Base-by-base conservation (phyloP, 306 rosid genomes). In the Cucurbita ficifolia region DNA sequence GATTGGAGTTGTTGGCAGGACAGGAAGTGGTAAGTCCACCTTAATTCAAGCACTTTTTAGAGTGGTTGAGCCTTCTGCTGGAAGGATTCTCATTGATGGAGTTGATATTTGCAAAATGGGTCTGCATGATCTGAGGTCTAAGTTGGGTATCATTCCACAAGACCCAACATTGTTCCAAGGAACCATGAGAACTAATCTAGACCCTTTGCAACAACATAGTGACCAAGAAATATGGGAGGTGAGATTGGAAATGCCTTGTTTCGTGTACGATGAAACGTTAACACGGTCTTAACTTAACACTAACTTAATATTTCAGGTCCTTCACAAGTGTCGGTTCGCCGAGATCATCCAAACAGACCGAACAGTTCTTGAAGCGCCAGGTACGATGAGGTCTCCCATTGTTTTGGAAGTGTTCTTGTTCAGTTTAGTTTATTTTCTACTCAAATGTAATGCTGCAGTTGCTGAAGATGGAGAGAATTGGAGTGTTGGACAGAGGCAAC, bases 401-500 rank as follows among this genome's bases (percentile, higher is more conserved):
- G 53, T 43, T 65, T 43, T 4, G 43, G 53, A 65, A 63, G 70
- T 65, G 70, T 65, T 43, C 10, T 65, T 65, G 4, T 10, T n/a
- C 72, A 19, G 35, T 65, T 18, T 42, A 5, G 48, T 43, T 11
- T 65, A 10, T 65, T 36, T 38, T 52, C 2, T 33, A n/a, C 46
- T 51, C 13, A 52, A 5, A 16, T 18, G 40, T 46, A 0, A 21
- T 70, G 63, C 4, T 84, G 78, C 82, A 93, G 98, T 93, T 21
- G 89, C 94, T 7, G 98, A 93, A 81, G 92, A 87, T 74, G 97
- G 98, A 74, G 97, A 85, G 76, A 93, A 90, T 79, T 93, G 97
- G 98, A 93, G 98, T 53, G 97, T 88, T 59, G 98, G 97, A 73
- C 98, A 90, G 70, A 85, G 98, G 81, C 98, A 93, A 70, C 96